Evolutionary conservation across 768 basidiomycete genomes (phyloP), one percentile per base, ranked within the genome.

Genomic region (Pisolithus microcarpus): DNA sequence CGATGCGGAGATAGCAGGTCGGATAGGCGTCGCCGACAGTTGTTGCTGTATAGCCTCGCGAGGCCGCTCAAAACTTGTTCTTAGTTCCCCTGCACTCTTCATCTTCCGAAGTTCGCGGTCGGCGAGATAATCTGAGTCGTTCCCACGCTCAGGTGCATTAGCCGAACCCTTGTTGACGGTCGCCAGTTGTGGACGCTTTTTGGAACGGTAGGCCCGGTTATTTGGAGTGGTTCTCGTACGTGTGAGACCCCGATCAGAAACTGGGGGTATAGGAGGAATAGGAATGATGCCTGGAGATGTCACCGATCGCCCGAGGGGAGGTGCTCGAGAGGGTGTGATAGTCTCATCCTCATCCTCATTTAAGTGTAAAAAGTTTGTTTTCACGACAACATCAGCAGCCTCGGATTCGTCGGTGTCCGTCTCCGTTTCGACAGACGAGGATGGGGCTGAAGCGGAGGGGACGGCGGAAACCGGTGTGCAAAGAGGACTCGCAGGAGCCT

Each of bases 61-160:
- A 4, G 62, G 56, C 51, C 58, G 67, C 48, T 67, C 63, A 39
- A 64, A 52, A 55, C 63, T 65, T 16, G 65, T 58, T 59, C 84
- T 81, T 38, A 91, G 71, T 65, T 90, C 88, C 36, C 87, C 88
- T 19, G 88, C 88, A 65, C 88, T 90, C 70, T 88, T 90, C 88
- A 91, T 90, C 63, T 80, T 84, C 53, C 87, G 80, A 40, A 88
- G 64, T 61, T 89, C 85, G 45, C 70, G 81, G 55, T 83, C 80
- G 34, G 69, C 67, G 57, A 66, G 66, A 52, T 71, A 65, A 46
- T 72, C 70, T 5, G 70, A 60, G 42, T 80, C 77, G 45, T 75
- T 73, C 26, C 64, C 64, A 18, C 44, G 66, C 51, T 42, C 53
- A 46, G 61, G 54, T 24, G 48, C 31, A 44, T 45, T 51, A 21